Percentiles rank a stretch among this genome's conserved stretches.
Evolutionary conservation across 129 eudicot species (phyloP).

Genomic region (Chrysanthemum lavandulifolium): DNA sequence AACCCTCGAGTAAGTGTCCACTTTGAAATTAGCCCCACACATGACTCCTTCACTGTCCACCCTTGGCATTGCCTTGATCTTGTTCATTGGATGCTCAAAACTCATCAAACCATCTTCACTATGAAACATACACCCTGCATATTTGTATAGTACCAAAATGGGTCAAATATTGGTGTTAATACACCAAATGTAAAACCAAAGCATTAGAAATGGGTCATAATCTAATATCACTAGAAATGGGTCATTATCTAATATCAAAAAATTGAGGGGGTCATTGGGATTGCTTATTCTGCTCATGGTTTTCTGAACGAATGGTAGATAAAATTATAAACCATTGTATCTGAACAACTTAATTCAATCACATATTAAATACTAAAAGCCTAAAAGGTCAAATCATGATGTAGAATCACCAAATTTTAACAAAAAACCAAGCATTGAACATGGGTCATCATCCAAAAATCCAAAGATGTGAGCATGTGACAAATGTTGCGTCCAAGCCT

Average conservation of each 20-base stretch:
- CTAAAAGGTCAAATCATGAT: neutral
- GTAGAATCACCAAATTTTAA: too few relatives aligned
- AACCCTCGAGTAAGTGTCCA: slow-evolving; percentile 68
- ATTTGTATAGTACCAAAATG: too few relatives aligned
- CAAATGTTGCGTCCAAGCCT: too few relatives aligned
- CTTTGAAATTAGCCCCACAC: slow-evolving; percentile 94
- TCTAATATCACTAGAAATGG: neutral
- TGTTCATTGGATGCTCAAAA: slow-evolving; percentile 97
- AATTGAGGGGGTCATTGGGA: too few relatives aligned
- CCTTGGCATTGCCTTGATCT: slow-evolving; percentile 92
- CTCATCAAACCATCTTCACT: slow-evolving; percentile 96
- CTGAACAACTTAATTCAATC: too few relatives aligned
- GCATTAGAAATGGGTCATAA: neutral
- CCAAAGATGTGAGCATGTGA: too few relatives aligned
- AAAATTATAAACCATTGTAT: too few relatives aligned
- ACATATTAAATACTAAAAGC: neutral
- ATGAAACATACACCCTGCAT: slow-evolving; percentile 83
- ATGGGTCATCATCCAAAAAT: too few relatives aligned
- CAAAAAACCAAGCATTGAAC: too few relatives aligned
- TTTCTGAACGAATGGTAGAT: too few relatives aligned
- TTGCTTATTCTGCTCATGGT: too few relatives aligned
- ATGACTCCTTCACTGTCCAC: slow-evolving; percentile 91
- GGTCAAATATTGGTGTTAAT: too few relatives aligned
- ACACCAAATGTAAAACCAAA: neutral
- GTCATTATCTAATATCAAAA: neutral